Conservation (phyloP, 345 rosid species). For the Syzygium grande region DNA sequence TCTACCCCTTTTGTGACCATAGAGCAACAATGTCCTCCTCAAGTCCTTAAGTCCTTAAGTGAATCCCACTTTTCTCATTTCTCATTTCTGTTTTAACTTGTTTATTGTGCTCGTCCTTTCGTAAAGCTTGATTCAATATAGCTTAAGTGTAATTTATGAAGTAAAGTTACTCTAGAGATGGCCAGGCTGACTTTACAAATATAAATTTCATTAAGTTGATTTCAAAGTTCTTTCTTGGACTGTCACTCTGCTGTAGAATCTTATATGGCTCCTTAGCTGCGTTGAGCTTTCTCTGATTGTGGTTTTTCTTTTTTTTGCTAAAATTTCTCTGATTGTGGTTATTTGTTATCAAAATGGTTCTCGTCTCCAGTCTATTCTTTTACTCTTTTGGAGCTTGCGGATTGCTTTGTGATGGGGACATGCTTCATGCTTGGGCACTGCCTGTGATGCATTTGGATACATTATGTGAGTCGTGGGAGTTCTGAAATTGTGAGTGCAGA, state of each 20-base stretch:
- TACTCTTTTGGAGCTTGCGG: background rate
- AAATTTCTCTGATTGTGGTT: background rate
- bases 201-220: background rate
- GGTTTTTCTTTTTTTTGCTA: background rate
- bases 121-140: background rate
- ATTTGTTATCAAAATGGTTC: background rate
- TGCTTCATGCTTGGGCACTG: background rate
- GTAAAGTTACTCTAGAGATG: background rate
- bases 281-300: background rate
- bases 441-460: background rate
- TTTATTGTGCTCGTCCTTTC: background rate
- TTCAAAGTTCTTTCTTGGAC: background rate
- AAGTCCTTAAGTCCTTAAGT: background rate
- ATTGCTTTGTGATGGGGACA: background rate
- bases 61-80: background rate
- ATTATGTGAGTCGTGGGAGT: background rate
- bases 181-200: background rate
- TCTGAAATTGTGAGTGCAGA: background rate
- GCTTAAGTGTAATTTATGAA: background rate
- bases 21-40: background rate
- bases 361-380: background rate
- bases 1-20: background rate
- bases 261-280: background rate
- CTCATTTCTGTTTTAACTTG: background rate
- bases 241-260: background rate